Percentiles rank a stretch among this genome's conserved stretches.
Evolutionary conservation across 768 basidiomycete genomes (phyloP).

Genomic region (Phaffia tasmanica): DNA sequence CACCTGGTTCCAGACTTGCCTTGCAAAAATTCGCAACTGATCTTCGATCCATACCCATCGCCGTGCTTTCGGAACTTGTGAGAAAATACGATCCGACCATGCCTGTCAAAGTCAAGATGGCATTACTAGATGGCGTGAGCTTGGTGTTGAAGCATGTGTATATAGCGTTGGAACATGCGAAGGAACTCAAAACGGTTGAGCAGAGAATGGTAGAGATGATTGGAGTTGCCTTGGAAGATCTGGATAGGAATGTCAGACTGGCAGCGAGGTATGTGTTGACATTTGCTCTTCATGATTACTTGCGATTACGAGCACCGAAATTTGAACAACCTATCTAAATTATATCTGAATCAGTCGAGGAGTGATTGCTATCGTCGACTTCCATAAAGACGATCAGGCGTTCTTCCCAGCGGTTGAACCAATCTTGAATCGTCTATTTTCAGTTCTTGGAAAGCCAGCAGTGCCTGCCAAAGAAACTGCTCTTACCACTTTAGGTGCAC

Average conservation of each 20-base stretch:
- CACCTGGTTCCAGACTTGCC: neutral
- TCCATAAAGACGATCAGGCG: neutral
- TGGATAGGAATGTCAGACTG: slow-evolving; percentile 23
- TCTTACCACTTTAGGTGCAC: slow-evolving; percentile 8
- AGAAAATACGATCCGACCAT: neutral
- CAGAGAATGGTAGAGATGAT: neutral
- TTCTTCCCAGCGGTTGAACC: neutral
- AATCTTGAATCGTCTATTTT: neutral
- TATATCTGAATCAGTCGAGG: slow-evolving; percentile 14
- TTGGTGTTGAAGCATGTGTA: neutral
- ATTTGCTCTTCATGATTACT: neutral
- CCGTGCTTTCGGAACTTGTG: neutral
- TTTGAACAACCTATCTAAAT: neutral
- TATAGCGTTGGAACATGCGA: neutral
- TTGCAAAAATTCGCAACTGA: neutral
- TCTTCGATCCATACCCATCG: slow-evolving; percentile 1
- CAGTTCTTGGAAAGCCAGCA: neutral
- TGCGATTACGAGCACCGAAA: neutral
- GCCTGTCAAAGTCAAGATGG: slow-evolving; percentile 12
- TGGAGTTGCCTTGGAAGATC: slow-evolving; percentile 1
- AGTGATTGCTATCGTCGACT: slow-evolving; percentile 22
- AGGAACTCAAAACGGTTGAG: neutral
- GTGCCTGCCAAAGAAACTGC: slow-evolving; percentile 24
- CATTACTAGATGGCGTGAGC: slow-evolving; percentile 8
- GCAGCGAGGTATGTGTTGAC: slow-evolving; percentile 26